Base-by-base conservation (phyloP, 805 yeast species). In the Sugiyamaella lignohabitans region DNA sequence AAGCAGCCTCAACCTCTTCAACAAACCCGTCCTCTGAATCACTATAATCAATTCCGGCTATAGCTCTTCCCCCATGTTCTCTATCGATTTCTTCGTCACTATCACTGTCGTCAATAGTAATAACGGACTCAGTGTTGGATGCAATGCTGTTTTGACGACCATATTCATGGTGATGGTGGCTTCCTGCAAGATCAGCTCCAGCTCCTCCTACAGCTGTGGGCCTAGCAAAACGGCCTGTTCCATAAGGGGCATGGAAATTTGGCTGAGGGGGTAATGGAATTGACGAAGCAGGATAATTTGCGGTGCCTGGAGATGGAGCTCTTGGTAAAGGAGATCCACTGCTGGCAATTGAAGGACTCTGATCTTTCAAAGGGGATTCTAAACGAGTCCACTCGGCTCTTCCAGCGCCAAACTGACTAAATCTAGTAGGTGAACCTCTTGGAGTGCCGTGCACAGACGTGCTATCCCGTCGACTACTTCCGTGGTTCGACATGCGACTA, bases 321-420 rank as follows among this genome's bases (percentile, higher is more conserved):
- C 30, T 38, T 3, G 45, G 32, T n/a, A n/a, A n/a, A n/a, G n/a
- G n/a, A n/a, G n/a, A n/a, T n/a, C n/a, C n/a, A n/a, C n/a, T n/a
- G 5, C 11, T 36, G 11, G 30, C 37, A 21, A 36, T 24, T 19
- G 42, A 18, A 6, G 58, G 57, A 23, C 53, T 51, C 20, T 43
- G 53, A 27, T 27, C 32, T 27, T 27, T 27, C 14, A 27, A 27
- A 27, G 32, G 32, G 14, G 32, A 27, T 61, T 85, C 89, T 54
- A 78, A 65, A 45, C 77, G 68, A 2, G 93, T 82, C 56, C 74
- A 82, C 43, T 74, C 76, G 37, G 86, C 80, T 64, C 94, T 72
- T 6, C 84, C 78, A 5, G 85, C 77, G 39, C 39, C 49, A 40
- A 44, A 52, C 40, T 50, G 54, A 20, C 48, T 52, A 34, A 52